A percentile compares a stretch with the other conserved stretches of the same genome.
phyloP scores from a whole-genome alignment of 1,284 basidiomycete species.

The Anthracocystis walkeri region DNA sequence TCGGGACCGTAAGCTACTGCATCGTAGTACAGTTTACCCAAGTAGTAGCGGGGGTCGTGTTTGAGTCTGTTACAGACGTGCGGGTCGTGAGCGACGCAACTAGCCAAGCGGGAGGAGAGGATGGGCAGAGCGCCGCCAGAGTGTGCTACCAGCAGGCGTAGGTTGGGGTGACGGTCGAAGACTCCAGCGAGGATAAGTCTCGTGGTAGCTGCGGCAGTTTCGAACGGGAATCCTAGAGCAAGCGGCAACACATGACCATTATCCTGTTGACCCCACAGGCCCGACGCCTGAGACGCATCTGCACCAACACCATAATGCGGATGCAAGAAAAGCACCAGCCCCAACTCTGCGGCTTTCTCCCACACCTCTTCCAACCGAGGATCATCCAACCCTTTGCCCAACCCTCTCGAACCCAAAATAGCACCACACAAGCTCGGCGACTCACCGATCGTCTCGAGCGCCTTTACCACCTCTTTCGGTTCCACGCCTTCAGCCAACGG shows the following conservation, averaged over 20 bases:
- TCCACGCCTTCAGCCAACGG: conserved; percentile 80
- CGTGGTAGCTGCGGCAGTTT: conserved; percentile 83
- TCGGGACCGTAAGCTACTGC: conserved; percentile 86
- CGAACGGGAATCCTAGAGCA: conserved; percentile 86
- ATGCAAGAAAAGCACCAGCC: conserved; percentile 40
- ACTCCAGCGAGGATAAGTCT: conserved; percentile 83
- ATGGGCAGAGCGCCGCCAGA: conserved; percentile 84
- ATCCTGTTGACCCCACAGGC: conserved; percentile 77
- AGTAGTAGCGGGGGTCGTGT: conserved; percentile 81
- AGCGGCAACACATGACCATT: conserved; percentile 88
- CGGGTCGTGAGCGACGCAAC: conserved; percentile 85
- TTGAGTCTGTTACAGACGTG: conserved; percentile 78
- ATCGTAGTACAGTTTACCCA: conserved; percentile 82
- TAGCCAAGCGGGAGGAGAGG: conserved; percentile 81
- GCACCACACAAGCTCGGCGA: conserved; percentile 74
- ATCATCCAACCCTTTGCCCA: conserved; percentile 84
- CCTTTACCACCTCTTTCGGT: conserved; percentile 74
- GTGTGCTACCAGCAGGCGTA: conserved; percentile 83
- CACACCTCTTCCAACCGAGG: conserved; percentile 78
- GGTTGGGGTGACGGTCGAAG: conserved; percentile 79
- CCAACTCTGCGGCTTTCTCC: conserved; percentile 72
- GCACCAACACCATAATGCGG: conserved; percentile 41
- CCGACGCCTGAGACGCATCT: conserved; percentile 14
- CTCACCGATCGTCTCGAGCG: conserved; percentile 76
- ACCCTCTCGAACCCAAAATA: conserved; percentile 82